phyloP scores from a whole-genome alignment of 163 green algal genomes.

The Chlamydomonas reinhardtii region DNA sequence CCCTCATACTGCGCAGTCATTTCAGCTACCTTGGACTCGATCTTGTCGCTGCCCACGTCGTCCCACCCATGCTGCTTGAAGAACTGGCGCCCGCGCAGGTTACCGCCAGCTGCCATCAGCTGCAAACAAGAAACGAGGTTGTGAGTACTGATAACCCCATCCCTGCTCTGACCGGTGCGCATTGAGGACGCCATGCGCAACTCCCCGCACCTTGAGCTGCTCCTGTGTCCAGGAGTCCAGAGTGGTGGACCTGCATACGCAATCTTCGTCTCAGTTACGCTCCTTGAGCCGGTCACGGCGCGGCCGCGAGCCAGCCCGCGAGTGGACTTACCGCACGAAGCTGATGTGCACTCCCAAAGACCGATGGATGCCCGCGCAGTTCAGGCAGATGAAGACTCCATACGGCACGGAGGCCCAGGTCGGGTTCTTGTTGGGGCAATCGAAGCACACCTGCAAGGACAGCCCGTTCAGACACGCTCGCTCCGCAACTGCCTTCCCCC shows the following conservation, averaged over 20 bases:
- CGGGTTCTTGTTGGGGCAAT: slow-evolving; percentile 97
- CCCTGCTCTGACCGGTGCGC: too few relatives aligned
- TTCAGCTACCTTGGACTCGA: slow-evolving; percentile 87
- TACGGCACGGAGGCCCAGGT: slow-evolving; percentile 97
- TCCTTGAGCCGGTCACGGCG: too few relatives aligned
- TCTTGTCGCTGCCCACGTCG: slow-evolving; percentile 93
- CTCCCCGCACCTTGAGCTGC: slow-evolving; percentile 85
- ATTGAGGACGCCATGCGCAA: too few relatives aligned
- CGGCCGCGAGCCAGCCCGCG: neutral
- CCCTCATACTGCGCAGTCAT: too few relatives aligned
- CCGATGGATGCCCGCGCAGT: slow-evolving; percentile 95
- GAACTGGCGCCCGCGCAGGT: slow-evolving; percentile 90
- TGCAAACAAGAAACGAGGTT: slow-evolving; percentile 29
- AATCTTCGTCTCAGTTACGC: too few relatives aligned
- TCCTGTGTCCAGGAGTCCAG: slow-evolving; percentile 97
- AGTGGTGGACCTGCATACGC: slow-evolving; percentile 88
- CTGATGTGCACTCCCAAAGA: slow-evolving; percentile 95
- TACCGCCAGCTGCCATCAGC: slow-evolving; percentile 94
- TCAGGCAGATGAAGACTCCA: slow-evolving; percentile 98
- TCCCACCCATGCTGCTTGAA: slow-evolving; percentile 99
- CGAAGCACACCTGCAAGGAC: slow-evolving; percentile 85
- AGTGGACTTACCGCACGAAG: slow-evolving; percentile 90
- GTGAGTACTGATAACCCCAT: too few relatives aligned
- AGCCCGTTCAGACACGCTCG: neutral
- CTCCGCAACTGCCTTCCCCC: too few relatives aligned